Percentiles rank a stretch among this genome's conserved stretches.
phyloP scores from a whole-genome alignment of 805 yeast genomes.

The Starmerella bombi region DNA sequence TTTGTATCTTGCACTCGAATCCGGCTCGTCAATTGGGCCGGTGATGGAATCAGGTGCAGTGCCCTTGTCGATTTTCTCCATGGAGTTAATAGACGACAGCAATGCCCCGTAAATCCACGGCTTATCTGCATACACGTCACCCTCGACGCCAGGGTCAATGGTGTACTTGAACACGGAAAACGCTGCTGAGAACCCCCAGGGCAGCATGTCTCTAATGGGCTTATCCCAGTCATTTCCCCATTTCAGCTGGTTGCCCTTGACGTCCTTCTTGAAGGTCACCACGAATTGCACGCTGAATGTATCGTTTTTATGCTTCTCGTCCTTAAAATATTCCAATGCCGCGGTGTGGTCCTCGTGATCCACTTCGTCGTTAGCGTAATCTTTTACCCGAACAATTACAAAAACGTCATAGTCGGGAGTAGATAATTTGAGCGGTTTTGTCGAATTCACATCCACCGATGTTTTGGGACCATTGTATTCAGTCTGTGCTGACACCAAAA shows the following conservation, averaged over 20 bases:
- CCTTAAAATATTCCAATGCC: constrained; percentile 23
- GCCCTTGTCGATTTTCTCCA: constrained; percentile 19
- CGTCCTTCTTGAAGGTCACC: constrained; percentile 32
- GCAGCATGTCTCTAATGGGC: constrained; percentile 47
- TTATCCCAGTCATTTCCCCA: constrained; percentile 56
- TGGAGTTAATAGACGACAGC: constrained; percentile 41
- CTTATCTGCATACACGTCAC: constrained; percentile 45
- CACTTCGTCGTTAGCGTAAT: constrained; percentile 28
- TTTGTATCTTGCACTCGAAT: constrained; percentile 30
- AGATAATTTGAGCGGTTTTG: constrained; percentile 28
- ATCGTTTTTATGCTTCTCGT: constrained; percentile 21
- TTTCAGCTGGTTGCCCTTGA: constrained; percentile 42
- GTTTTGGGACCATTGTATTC: constrained; percentile 17
- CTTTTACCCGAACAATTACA: constrained; percentile 34
- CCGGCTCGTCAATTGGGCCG: constrained; percentile 21
- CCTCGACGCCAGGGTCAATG: constrained; percentile 52
- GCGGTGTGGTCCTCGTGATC: constrained; percentile 9
- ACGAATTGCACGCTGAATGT: constrained; percentile 30
- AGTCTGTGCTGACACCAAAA: constrained; percentile 17
- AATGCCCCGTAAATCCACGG: constrained; percentile 55
- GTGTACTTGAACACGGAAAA: constrained; percentile 42
- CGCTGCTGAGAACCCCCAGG: constrained; percentile 43
- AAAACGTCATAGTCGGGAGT: constrained; percentile 32
- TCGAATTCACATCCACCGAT: constrained; percentile 36
- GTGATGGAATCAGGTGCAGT: constrained; percentile 5